These are phyloP conservation scores for Globisporangium polare DNA, from an alignment of 352 stramenopile genomes.

Conservation along the genomic window DNA sequence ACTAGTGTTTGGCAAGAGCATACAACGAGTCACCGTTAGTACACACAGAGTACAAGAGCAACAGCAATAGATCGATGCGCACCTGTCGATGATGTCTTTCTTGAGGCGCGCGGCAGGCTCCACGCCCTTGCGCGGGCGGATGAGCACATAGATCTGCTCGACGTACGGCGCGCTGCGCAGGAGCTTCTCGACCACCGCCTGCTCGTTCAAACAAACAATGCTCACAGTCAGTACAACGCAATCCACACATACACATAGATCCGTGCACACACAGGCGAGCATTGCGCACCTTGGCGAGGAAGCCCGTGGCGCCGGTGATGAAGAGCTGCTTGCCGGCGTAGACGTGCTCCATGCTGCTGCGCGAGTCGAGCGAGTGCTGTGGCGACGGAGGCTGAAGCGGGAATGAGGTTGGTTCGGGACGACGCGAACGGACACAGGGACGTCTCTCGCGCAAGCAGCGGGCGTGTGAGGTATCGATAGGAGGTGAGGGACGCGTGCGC, in stretches of 20 bases:
- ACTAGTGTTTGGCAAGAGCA: conserved; percentile 19
- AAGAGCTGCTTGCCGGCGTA: conserved; percentile 71
- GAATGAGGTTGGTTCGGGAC: neutral
- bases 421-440: neutral
- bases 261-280: neutral
- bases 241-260: neutral
- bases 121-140: conserved; percentile 73
- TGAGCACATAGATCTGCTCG: conserved; percentile 70
- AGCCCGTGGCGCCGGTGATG: conserved; percentile 84
- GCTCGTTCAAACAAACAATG: neutral
- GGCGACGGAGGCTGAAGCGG: neutral
- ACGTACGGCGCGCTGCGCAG: conserved; percentile 61
- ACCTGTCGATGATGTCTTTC: conserved; percentile 72
- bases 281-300: conserved; percentile 69
- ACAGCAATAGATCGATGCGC: neutral
- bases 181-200: conserved; percentile 81
- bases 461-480: neutral
- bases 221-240: neutral
- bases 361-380: neutral
- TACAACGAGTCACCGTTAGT: neutral
- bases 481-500: neutral
- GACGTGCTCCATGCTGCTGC: conserved; percentile 40
- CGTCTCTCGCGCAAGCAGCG: neutral
- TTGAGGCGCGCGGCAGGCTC: conserved; percentile 43
- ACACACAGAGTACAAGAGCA: neutral